These are phyloP conservation scores for Thalassiosira profunda DNA, from an alignment of 108 stramenopile genomes.

Conservation along the genomic window DNA sequence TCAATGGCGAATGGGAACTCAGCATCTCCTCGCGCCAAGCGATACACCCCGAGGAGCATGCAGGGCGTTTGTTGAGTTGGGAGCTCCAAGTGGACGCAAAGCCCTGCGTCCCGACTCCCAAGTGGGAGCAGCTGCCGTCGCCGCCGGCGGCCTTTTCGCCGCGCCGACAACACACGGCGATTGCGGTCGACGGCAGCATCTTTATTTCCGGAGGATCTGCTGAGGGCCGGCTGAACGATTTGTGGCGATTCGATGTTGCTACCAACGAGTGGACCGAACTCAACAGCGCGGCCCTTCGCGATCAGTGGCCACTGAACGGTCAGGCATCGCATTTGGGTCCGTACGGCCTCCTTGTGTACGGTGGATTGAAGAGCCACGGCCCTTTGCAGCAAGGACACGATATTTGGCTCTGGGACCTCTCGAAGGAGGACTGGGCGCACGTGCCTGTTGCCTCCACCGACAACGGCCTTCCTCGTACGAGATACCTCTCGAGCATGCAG, in stretches of 20 bases:
- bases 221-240: slow-evolving; percentile 14
- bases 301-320: slow-evolving; percentile 2
- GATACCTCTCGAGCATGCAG: slow-evolving; percentile 24
- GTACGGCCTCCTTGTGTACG: slow-evolving; percentile 27
- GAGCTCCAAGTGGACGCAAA: slow-evolving; percentile 13
- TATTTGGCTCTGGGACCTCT: slow-evolving; percentile 18
- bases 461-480: neutral
- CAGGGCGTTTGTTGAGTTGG: slow-evolving; percentile 24
- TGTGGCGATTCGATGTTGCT: slow-evolving; percentile 44
- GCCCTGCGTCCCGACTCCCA: slow-evolving; percentile 15
- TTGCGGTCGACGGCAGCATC: slow-evolving; percentile 32
- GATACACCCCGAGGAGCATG: neutral
- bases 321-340: slow-evolving; percentile 22
- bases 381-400: slow-evolving; percentile 7
- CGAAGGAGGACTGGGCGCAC: slow-evolving; percentile 14
- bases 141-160: slow-evolving; percentile 14
- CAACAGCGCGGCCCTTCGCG: neutral
- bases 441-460: slow-evolving; percentile 3
- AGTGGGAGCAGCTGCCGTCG: slow-evolving; percentile 22
- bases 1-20: slow-evolving; percentile 37
- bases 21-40: neutral
- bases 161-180: slow-evolving; percentile 24
- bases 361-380: slow-evolving; percentile 10
- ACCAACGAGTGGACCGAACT: slow-evolving; percentile 21
- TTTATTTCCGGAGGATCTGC: slow-evolving; percentile 31